phyloP scores from a whole-genome alignment of 164 flowering plant species.

The Vitis cinerea region DNA sequence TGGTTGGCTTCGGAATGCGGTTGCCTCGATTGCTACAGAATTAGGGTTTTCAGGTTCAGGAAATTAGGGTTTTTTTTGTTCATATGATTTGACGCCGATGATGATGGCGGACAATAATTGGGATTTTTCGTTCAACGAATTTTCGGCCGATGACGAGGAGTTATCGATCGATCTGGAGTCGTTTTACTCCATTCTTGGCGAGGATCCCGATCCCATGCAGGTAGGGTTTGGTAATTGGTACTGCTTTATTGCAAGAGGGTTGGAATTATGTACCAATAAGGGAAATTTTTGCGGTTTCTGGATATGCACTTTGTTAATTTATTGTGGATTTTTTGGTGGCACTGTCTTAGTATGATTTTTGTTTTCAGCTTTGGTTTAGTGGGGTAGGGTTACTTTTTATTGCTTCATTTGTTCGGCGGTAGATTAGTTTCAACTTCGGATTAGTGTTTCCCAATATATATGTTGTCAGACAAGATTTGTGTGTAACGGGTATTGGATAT shows the following conservation, averaged over 20 bases:
- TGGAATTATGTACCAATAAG: neutral
- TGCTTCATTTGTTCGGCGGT: too few species aligned
- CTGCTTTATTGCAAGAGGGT: neutral
- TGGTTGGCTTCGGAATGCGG: constrained; percentile 4
- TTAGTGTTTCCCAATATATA: too few species aligned
- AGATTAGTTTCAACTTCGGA: too few species aligned
- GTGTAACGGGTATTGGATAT: too few species aligned
- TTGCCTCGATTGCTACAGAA: neutral
- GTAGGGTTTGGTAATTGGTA: constrained; percentile 14
- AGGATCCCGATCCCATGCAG: constrained; percentile 19
- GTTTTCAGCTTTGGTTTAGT: neutral
- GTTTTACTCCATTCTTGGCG: constrained; percentile 23
- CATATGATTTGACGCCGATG: constrained; percentile 14
- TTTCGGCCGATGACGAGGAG: constrained; percentile 7
- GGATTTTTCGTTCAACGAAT: neutral
- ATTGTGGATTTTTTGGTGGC: neutral
- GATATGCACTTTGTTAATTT: neutral
- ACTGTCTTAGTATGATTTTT: neutral
- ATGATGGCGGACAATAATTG: constrained; percentile 26
- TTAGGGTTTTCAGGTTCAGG: constrained; percentile 2
- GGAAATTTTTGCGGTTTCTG: neutral
- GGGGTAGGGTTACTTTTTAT: too few species aligned
- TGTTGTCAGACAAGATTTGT: too few species aligned
- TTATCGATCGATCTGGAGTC: constrained; percentile 26
- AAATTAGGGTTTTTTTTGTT: constrained; percentile 14